A percentile compares a stretch with the other conserved stretches of the same genome.
phyloP scores from a whole-genome alignment of 139 green algal species.

The Trebouxia sp. region DNA sequence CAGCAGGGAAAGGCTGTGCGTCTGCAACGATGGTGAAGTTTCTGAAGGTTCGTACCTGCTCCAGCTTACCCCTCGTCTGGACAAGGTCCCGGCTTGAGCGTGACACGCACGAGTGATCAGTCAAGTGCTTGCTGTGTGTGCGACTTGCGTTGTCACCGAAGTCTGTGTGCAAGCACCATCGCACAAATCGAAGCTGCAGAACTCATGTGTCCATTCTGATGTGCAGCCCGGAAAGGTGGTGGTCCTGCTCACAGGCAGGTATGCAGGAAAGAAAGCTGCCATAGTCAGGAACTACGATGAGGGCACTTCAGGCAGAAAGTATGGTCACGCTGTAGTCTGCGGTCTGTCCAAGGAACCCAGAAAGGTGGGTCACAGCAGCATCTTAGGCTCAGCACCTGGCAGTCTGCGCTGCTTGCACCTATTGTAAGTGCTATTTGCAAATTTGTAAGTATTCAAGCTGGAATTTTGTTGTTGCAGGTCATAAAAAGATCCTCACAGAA shows the following conservation, averaged over 20 bases:
- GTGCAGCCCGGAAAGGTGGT: slow-evolving; percentile 83
- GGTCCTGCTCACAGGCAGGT: slow-evolving; percentile 79
- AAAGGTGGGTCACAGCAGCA: slow-evolving; percentile 71
- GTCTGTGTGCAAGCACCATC: no score
- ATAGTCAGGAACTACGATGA: slow-evolving; percentile 99
- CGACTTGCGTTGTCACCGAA: no score
- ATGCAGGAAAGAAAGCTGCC: slow-evolving; percentile 84
- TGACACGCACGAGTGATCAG: no score
- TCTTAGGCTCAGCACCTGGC: neutral
- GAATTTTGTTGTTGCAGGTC: slow-evolving; percentile 63
- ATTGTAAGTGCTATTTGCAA: no score
- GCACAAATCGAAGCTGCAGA: no score
- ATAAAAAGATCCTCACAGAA: slow-evolving; percentile 76
- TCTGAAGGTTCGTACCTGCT: slow-evolving; percentile 71
- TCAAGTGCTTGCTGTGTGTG: no score
- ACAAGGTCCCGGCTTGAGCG: no score
- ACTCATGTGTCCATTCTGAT: neutral
- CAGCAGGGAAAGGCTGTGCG: neutral
- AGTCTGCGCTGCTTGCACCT: no score
- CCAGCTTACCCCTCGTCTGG: no score
- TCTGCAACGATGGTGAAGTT: slow-evolving; percentile 64
- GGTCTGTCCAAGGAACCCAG: slow-evolving; percentile 94
- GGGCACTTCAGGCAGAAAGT: slow-evolving; percentile 78
- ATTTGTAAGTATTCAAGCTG: neutral
- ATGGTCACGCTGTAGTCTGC: slow-evolving; percentile 93